These are phyloP conservation scores for Collybia mongolica DNA, from an alignment of 768 basidiomycete species.

Conservation along the genomic window DNA sequence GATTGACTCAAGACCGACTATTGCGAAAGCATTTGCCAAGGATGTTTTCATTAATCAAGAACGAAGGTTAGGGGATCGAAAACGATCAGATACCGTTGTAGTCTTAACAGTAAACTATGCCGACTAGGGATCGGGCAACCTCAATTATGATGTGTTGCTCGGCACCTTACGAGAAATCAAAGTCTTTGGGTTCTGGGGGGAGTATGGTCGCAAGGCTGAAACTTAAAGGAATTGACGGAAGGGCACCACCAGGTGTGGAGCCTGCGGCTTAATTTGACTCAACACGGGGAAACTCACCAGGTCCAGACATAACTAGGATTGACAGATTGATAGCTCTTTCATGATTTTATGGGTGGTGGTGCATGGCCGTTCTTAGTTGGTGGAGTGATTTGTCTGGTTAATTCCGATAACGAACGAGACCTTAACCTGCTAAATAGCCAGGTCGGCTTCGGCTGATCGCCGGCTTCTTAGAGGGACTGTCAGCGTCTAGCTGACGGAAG, in stretches of 20 bases:
- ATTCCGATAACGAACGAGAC: constrained; percentile 95
- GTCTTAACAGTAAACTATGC: constrained; percentile 58
- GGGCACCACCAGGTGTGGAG: constrained; percentile 74
- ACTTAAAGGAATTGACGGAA: constrained; percentile 85
- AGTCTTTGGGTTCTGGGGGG: constrained; percentile 78
- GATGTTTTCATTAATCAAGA: constrained; percentile 86
- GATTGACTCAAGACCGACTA: constrained; percentile 80
- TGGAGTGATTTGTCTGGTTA: constrained; percentile 97
- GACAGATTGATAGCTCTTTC: constrained; percentile 74
- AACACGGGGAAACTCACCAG: constrained; percentile 13
- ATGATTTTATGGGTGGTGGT: constrained; percentile 81
- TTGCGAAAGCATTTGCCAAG: constrained; percentile 84
- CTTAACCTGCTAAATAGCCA: constrained; percentile 20
- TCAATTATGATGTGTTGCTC: constrained; percentile 69
- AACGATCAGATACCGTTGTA: constrained; percentile 83
- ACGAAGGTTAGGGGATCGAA: constrained; percentile 85
- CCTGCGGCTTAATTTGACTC: constrained; percentile 17
- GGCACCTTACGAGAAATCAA: constrained; percentile 87
- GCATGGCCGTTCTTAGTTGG: constrained; percentile 90
- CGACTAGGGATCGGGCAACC: constrained; percentile 70
- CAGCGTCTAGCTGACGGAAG: constrained; percentile 78
- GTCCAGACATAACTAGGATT: constrained; percentile 62
- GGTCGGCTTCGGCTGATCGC: constrained; percentile 9
- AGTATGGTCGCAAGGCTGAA: constrained; percentile 58
- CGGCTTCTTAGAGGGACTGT: constrained; percentile 63